Conservation (phyloP, 2,329 filamentous ascomycete genomes). For the Zymoseptoria crescenta region DNA sequence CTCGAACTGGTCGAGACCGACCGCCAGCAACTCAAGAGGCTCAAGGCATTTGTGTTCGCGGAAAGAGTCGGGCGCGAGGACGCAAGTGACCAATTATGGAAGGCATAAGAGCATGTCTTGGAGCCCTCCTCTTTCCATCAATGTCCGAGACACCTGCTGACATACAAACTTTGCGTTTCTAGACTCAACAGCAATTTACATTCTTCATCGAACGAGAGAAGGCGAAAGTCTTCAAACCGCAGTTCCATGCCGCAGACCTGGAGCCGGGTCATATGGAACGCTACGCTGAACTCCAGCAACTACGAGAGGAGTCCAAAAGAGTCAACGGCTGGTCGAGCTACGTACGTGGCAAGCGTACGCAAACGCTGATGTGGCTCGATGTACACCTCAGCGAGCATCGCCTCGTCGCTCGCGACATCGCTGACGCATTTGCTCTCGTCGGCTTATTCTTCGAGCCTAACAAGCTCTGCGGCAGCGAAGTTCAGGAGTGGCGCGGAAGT, state of each 20-base stretch:
- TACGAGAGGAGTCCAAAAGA: slow-evolving; percentile 22
- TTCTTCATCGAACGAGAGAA: slow-evolving; percentile 22
- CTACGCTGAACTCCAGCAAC: slow-evolving; percentile 32
- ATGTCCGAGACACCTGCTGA: no score
- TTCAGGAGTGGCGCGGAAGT: background rate
- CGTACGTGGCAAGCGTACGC: background rate
- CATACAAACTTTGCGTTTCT: no score
- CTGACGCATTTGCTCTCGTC: slow-evolving; percentile 32
- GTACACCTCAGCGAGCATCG: slow-evolving; percentile 27
- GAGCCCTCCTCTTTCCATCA: no score
- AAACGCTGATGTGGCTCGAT: slow-evolving; percentile 18
- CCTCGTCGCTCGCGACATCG: slow-evolving; percentile 34
- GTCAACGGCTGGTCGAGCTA: no score
- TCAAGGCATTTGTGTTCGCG: background rate
- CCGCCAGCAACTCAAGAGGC: background rate
- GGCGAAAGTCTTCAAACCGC: slow-evolving; percentile 34
- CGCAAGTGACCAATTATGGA: slow-evolving; percentile 6
- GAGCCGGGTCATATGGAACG: slow-evolving; percentile 33
- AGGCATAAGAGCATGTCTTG: background rate
- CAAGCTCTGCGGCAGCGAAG: slow-evolving; percentile 5
- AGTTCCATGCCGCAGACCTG: slow-evolving; percentile 40
- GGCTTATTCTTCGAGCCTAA: slow-evolving; percentile 31
- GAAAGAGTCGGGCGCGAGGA: slow-evolving; percentile 10
- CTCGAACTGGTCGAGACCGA: background rate
- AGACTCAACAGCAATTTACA: background rate